Percentiles rank a stretch among this genome's conserved stretches.
These are phyloP conservation scores for Fraxinus velutina DNA, from an alignment of 305 asterid genomes.

Conservation along the genomic window DNA sequence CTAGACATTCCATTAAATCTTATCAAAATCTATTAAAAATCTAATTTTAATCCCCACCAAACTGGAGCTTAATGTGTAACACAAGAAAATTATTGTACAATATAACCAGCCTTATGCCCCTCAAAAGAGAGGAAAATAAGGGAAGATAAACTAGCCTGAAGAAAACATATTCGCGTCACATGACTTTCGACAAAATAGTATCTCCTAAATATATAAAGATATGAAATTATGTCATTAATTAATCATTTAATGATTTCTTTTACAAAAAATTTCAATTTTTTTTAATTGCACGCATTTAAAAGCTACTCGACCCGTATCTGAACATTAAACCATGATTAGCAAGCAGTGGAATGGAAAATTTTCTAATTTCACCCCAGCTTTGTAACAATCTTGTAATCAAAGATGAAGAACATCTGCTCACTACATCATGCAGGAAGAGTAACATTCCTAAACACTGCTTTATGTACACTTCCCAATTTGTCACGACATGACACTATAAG, in stretches of 20 bases:
- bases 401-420: neutral
- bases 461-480: neutral
- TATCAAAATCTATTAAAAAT: too few relatives aligned
- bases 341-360: neutral
- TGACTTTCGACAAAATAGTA: neutral
- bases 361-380: neutral
- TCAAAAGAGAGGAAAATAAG: neutral
- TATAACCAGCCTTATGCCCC: neutral
- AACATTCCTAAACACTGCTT: neutral
- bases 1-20: too few relatives aligned
- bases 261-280: neutral
- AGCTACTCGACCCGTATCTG: neutral
- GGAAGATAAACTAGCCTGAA: neutral
- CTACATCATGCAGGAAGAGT: neutral
- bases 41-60: too few relatives aligned
- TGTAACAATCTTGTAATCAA: neutral
- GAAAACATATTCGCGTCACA: neutral
- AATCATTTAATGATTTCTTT: too few relatives aligned
- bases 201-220: too few relatives aligned
- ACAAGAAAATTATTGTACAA: neutral
- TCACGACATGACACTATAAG: neutral
- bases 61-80: neutral
- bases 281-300: too few relatives aligned
- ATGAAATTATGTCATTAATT: neutral
- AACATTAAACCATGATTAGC: neutral